A percentile compares a stretch with the other conserved stretches of the same genome.
phyloP scores from a whole-genome alignment of 306 rosid species.

The Prinsepia uniflora region DNA sequence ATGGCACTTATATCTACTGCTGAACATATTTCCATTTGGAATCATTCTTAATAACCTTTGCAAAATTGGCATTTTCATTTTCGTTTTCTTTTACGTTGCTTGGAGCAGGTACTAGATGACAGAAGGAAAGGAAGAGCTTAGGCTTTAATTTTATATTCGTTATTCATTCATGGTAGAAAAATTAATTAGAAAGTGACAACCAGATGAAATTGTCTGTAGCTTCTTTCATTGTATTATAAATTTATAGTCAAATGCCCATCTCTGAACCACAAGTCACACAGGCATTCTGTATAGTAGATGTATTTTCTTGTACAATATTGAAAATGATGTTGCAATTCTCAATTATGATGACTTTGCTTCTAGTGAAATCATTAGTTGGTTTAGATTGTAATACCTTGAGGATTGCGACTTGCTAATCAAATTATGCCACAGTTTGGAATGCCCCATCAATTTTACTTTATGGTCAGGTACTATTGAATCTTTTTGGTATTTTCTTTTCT shows the following conservation, averaged over 20 bases:
- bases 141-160: conserved; percentile 14
- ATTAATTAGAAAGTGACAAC: conserved; percentile 1
- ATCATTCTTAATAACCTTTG: background rate
- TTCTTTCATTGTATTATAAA: background rate
- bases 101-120: conserved; percentile 49
- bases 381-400: background rate
- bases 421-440: background rate
- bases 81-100: background rate
- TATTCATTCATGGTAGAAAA: conserved; percentile 30
- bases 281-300: background rate
- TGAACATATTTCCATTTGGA: background rate
- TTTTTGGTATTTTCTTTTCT: too few species aligned
- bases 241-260: background rate
- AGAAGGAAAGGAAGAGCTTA: conserved; percentile 52
- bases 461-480: too few species aligned
- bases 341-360: background rate
- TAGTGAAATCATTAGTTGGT: background rate
- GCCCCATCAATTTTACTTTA: too few species aligned
- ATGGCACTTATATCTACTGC: background rate
- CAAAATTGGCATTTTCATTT: background rate
- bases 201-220: too few species aligned
- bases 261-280: background rate
- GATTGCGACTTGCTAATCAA: background rate
- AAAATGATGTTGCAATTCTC: background rate
- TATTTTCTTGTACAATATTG: background rate